Evolutionary conservation across 495 filamentous ascomycete genomes (phyloP).

Genomic region (Glonium stellatum): DNA sequence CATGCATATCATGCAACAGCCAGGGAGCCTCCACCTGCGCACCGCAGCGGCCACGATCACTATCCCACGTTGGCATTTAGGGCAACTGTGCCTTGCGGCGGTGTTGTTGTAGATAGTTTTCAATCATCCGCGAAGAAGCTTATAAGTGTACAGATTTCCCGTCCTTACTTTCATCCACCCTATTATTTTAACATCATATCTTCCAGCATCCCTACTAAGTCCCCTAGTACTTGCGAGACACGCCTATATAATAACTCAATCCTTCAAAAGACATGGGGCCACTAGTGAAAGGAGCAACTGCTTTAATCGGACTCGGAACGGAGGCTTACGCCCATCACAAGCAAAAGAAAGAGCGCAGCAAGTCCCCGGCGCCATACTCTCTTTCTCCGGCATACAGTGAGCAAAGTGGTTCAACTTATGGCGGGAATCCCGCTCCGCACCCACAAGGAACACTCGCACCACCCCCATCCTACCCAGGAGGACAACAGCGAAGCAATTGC

Average conservation of each 20-base stretch:
- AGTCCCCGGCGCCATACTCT: neutral
- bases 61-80: neutral
- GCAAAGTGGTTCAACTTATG: no score
- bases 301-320: neutral
- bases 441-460: neutral
- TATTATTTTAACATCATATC: neutral
- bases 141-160: neutral
- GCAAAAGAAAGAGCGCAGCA: slow-evolving; percentile 1
- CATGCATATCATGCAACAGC: neutral
- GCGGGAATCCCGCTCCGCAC: neutral
- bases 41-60: neutral
- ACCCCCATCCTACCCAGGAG: neutral
- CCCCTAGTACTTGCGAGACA: neutral
- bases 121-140: neutral
- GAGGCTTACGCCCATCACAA: slow-evolving; percentile 4
- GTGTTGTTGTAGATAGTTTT: neutral
- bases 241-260: neutral
- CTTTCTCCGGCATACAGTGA: neutral
- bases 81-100: neutral
- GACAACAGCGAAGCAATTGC: neutral
- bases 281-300: neutral
- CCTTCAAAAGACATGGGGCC: neutral
- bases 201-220: neutral
- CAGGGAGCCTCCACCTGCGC: neutral
- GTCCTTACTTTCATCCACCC: neutral